A percentile compares a stretch with the other conserved stretches of the same genome.
Evolutionary conservation across 306 rosid genomes (phyloP).

Genomic region (Oemleria cerasiformis): DNA sequence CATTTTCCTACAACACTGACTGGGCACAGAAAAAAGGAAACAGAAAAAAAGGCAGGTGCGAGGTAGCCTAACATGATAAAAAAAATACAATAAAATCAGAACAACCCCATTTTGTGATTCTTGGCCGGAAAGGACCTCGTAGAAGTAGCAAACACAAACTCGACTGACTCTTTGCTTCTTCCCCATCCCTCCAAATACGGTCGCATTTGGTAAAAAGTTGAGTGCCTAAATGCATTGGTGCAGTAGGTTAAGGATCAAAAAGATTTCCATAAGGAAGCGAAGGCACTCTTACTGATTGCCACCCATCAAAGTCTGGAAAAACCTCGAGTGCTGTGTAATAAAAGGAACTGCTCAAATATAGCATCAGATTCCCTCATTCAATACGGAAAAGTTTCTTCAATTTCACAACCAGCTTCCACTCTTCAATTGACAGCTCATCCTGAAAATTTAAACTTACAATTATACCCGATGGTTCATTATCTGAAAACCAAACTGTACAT

Average conservation of each 20-base stretch:
- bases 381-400: constrained; percentile 80
- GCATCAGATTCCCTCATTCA: constrained; percentile 38
- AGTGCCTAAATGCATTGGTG: too few species aligned
- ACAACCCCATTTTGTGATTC: too few species aligned
- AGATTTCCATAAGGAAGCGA: background rate
- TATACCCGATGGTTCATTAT: background rate
- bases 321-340: background rate
- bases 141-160: too few species aligned
- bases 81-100: too few species aligned
- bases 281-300: background rate
- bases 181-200: too few species aligned
- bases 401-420: constrained; percentile 81
- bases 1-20: too few species aligned
- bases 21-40: too few species aligned
- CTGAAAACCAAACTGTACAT: background rate
- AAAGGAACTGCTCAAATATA: background rate
- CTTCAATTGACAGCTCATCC: constrained; percentile 72
- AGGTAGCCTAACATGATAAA: too few species aligned
- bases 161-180: too few species aligned
- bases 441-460: constrained; percentile 25
- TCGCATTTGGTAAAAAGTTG: too few species aligned
- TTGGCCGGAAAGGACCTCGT: too few species aligned
- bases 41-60: too few species aligned
- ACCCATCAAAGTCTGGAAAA: background rate
- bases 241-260: background rate